These are phyloP conservation scores for Glarea lozoyensis DNA, from an alignment of 495 filamentous ascomycete species.

Conservation along the genomic window DNA sequence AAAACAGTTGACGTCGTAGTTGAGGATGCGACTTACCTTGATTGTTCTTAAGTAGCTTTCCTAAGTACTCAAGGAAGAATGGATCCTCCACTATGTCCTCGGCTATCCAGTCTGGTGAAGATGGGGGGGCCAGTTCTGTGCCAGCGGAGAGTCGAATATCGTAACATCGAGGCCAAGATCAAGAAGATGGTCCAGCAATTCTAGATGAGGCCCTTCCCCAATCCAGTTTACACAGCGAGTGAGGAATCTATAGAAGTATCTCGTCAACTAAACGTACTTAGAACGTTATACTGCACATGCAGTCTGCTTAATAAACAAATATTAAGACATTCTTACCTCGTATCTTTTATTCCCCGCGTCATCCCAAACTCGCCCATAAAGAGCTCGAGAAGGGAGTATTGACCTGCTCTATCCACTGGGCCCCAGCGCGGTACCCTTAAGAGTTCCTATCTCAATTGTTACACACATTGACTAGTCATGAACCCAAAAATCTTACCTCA, in stretches of 20 bases:
- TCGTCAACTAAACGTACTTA: too few relatives aligned
- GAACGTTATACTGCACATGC: too few relatives aligned
- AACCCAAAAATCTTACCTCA: slow-evolving; percentile 8
- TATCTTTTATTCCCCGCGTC: slow-evolving; percentile 3
- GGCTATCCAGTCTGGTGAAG: slow-evolving; percentile 2
- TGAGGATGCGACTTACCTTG: slow-evolving; percentile 6
- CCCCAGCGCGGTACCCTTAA: slow-evolving; percentile 1
- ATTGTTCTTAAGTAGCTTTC: slow-evolving; percentile 3
- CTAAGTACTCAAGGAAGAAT: slow-evolving; percentile 7
- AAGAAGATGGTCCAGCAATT: slow-evolving; percentile 8
- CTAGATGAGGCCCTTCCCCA: slow-evolving; percentile 8
- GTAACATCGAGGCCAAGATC: slow-evolving; percentile 6
- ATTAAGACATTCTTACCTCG: slow-evolving; percentile 1
- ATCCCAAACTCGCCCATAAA: slow-evolving; percentile 7
- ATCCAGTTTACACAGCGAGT: slow-evolving; percentile 6
- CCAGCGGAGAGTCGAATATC: slow-evolving; percentile 2
- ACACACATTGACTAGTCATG: too few relatives aligned
- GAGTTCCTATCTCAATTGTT: slow-evolving; percentile 7
- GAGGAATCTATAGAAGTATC: slow-evolving; percentile 9
- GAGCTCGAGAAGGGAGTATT: slow-evolving; percentile 8
- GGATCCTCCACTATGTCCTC: slow-evolving; percentile 2
- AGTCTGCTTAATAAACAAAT: too few relatives aligned
- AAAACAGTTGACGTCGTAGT: not conserved
- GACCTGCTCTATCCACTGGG: not conserved
- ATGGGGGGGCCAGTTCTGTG: slow-evolving; percentile 7